These are phyloP conservation scores for Penicillium sp. DNA, from an alignment of 2,329 filamentous ascomycete genomes.

Conservation along the genomic window DNA sequence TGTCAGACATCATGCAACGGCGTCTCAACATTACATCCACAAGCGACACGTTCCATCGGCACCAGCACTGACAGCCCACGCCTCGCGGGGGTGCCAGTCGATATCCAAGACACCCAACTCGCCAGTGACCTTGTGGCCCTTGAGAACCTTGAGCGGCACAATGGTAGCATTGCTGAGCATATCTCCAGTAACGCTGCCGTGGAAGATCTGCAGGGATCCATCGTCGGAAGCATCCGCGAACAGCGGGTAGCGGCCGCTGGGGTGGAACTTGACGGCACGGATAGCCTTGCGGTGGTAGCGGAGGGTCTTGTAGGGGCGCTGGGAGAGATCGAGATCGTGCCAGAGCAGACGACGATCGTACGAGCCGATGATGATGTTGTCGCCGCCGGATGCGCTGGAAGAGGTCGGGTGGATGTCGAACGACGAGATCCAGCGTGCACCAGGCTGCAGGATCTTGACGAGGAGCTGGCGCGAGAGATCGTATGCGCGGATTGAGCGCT, in stretches of 20 bases:
- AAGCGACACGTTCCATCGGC: constrained; percentile 89
- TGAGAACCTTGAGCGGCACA: constrained; percentile 90
- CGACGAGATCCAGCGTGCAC: constrained; percentile 89
- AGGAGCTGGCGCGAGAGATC: constrained; percentile 89
- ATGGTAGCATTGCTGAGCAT: constrained; percentile 96
- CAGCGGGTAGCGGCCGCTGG: constrained; percentile 70
- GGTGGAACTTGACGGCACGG: constrained; percentile 83
- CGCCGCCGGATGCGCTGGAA: constrained; percentile 84
- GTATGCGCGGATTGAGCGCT: constrained; percentile 89
- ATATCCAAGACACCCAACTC: constrained; percentile 89
- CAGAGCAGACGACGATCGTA: constrained; percentile 93
- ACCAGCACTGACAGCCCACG: constrained; percentile 91
- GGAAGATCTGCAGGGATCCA: constrained; percentile 91
- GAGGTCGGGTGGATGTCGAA: constrained; percentile 91
- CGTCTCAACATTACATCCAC: constrained; percentile 63
- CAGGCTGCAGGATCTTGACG: constrained; percentile 88
- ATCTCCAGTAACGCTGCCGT: constrained; percentile 91
- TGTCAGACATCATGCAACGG: constrained; percentile 25
- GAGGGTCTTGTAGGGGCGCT: constrained; percentile 91
- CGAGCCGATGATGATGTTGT: constrained; percentile 90
- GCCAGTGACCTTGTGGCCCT: constrained; percentile 81
- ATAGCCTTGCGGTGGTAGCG: constrained; percentile 93
- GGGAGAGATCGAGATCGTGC: constrained; percentile 93
- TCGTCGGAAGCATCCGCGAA: constrained; percentile 97
- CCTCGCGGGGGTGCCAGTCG: constrained; percentile 92